Evolutionary conservation across 306 rosid genomes (phyloP).

Genomic region (Medicago ruthenica): DNA sequence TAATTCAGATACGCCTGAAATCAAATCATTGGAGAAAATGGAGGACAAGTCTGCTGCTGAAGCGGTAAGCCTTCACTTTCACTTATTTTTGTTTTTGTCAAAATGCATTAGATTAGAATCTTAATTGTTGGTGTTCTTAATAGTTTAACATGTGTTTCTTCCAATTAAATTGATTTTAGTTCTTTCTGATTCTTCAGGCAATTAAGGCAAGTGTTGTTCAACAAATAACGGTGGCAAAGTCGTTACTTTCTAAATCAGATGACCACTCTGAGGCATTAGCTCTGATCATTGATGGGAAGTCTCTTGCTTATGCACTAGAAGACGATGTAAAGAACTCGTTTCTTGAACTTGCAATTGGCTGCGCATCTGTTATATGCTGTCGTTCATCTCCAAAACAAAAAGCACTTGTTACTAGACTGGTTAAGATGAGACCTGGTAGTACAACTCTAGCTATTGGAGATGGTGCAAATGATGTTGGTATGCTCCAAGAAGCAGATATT

Average conservation of each 20-base stretch:
- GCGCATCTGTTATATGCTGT: slow-evolving; percentile 97
- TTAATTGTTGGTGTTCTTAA: slow-evolving; percentile 2
- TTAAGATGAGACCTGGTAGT: slow-evolving; percentile 69
- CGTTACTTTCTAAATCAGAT: slow-evolving; percentile 47
- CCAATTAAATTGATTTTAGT: slow-evolving; percentile 32
- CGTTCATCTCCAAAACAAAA: slow-evolving; percentile 99
- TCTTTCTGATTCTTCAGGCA: slow-evolving; percentile 62
- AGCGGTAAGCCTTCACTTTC: slow-evolving; percentile 52
- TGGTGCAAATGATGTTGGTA: slow-evolving; percentile 99
- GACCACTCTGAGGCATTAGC: slow-evolving; percentile 75
- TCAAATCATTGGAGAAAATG: slow-evolving; percentile 71
- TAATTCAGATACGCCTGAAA: slow-evolving; percentile 85
- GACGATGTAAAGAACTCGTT: slow-evolving; percentile 81
- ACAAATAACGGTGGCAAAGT: slow-evolving; percentile 72
- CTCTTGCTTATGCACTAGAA: slow-evolving; percentile 83
- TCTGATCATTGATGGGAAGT: slow-evolving; percentile 94
- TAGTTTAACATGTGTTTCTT: background rate
- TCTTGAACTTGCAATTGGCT: slow-evolving; percentile 88
- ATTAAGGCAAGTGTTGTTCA: slow-evolving; percentile 71
- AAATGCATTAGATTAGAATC: slow-evolving; percentile 15
- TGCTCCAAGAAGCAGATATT: slow-evolving; percentile 99
- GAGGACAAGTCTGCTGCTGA: slow-evolving; percentile 71
- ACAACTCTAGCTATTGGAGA: slow-evolving; percentile 98
- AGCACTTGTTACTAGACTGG: slow-evolving; percentile 90
- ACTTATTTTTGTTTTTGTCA: slow-evolving; percentile 31